Evolutionary conservation across 2,329 filamentous ascomycete species (phyloP).

Genomic region (Gliomastix tumulicola): DNA sequence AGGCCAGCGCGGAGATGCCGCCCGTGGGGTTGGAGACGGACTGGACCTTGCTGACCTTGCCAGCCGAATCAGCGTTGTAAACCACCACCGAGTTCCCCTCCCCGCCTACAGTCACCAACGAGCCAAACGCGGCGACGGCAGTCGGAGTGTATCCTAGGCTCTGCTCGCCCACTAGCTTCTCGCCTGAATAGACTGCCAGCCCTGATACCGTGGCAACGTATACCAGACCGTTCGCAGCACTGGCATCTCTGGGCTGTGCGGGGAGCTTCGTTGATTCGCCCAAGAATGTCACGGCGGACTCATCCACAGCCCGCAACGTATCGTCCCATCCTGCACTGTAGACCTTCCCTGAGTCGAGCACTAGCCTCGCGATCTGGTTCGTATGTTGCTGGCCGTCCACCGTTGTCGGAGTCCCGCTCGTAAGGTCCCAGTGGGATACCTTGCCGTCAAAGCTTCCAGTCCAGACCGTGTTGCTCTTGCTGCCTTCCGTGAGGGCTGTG

Average conservation of each 20-base stretch:
- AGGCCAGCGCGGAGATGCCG: constrained; percentile 72
- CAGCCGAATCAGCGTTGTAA: constrained; percentile 51
- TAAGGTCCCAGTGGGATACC: constrained; percentile 76
- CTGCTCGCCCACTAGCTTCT: constrained; percentile 51
- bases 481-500: constrained; percentile 54
- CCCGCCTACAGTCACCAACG: constrained; percentile 66
- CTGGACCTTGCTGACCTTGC: constrained; percentile 45
- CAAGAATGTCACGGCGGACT: constrained; percentile 67
- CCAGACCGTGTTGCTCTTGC: constrained; percentile 61
- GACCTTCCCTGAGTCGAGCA: constrained; percentile 54
- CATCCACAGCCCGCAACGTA: constrained; percentile 71
- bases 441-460: constrained; percentile 91
- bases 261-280: constrained; percentile 61
- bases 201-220: constrained; percentile 50
- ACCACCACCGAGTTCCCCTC: constrained; percentile 70
- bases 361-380: constrained; percentile 77
- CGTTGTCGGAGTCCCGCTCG: constrained; percentile 58
- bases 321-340: constrained; percentile 95
- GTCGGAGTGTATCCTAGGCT: constrained; percentile 60
- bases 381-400: constrained; percentile 78
- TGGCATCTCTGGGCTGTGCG: constrained; percentile 64
- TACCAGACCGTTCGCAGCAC: constrained; percentile 42
- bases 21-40: constrained; percentile 64
- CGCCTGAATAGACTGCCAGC: constrained; percentile 49
- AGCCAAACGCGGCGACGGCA: constrained; percentile 62